These are phyloP conservation scores for Hondaea fermentalgiana DNA, from an alignment of 108 stramenopile genomes.

Conservation along the genomic window DNA sequence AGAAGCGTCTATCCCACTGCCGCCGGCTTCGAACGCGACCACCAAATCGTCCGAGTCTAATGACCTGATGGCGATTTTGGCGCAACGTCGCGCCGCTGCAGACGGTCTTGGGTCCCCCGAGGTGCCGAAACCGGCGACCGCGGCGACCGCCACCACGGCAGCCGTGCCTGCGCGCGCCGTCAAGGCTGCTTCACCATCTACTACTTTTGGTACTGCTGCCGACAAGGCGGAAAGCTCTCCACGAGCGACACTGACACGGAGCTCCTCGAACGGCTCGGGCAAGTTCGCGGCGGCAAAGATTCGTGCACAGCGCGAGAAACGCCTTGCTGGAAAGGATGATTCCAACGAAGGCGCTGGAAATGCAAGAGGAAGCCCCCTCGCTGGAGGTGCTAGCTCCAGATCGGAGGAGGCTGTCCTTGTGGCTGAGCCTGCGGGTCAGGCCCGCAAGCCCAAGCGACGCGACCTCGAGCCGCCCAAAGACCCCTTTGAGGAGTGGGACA, in stretches of 20 bases:
- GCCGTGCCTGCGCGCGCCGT: too few relatives aligned
- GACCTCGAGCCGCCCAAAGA: not conserved
- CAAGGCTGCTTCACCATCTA: too few relatives aligned
- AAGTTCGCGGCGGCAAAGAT: not conserved
- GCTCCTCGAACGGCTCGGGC: not conserved
- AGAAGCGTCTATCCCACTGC: too few relatives aligned
- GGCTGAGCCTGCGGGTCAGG: not conserved
- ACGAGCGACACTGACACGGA: not conserved
- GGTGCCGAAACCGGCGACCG: too few relatives aligned
- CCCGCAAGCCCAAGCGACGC: not conserved
- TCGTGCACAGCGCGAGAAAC: not conserved
- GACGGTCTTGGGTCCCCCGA: not conserved
- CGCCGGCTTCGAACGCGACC: not conserved
- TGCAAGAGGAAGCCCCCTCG: not conserved
- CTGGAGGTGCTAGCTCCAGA: not conserved
- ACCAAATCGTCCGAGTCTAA: not conserved
- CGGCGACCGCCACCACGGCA: too few relatives aligned
- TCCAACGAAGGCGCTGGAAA: not conserved
- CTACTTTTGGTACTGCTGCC: too few relatives aligned
- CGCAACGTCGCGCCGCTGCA: not conserved
- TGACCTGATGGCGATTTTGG: not conserved
- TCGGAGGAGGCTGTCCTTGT: not conserved
- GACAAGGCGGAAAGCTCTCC: too few relatives aligned
- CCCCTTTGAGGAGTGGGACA: constrained; percentile 8
- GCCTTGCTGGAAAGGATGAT: not conserved